Evolutionary conservation across 768 basidiomycete genomes (phyloP), one percentile per base, ranked within the genome.

Genomic region (Tulasnella sp.): DNA sequence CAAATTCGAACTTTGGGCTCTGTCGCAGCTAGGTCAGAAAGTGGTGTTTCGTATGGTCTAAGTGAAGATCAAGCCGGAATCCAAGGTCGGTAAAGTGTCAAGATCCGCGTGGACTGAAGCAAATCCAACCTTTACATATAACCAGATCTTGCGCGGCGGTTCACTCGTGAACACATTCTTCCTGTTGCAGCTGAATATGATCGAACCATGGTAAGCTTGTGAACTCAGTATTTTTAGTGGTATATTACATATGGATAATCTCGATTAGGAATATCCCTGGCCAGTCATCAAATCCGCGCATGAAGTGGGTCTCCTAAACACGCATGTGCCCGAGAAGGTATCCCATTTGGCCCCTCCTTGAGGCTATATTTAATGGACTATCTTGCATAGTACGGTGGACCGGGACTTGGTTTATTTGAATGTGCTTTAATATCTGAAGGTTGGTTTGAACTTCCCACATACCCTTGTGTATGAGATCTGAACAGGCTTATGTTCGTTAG

Each of bases 121-220:
- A 12, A 28, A 5, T n/a, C 13, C 15, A 24, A 7, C 2, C 34
- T 9, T 37, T 39, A 37, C 22, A 15, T 8, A 5, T 4, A 3
- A 8, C 5, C 47, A 64, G 61, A 66, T 9, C 53, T 66, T 12
- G 65, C 64, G 0, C 50, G 53, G 15, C 52, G 53, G 33, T 66
- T 66, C 46, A 37, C 60, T 0, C 35, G 56, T 5, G 64, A 64
- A 22, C 41, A 58, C 25, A 63, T 68, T 42, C 54, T 63, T 27
- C 67, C 67, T 1, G 60, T 60, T 4, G 67, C 67, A 7, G 64
- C 65, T 1, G 61, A 67, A 47, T 61, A 65, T 46, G 67, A 68
- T 50, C 58, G 63, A 28, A 58, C 63, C 2, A 66, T 66, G 66
- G 61, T 60, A 33, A 33, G 54, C n/a, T n/a, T n/a, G n/a, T n/a